phyloP scores from a whole-genome alignment of 75 land plant species.

The Pinus tabuliformis region DNA sequence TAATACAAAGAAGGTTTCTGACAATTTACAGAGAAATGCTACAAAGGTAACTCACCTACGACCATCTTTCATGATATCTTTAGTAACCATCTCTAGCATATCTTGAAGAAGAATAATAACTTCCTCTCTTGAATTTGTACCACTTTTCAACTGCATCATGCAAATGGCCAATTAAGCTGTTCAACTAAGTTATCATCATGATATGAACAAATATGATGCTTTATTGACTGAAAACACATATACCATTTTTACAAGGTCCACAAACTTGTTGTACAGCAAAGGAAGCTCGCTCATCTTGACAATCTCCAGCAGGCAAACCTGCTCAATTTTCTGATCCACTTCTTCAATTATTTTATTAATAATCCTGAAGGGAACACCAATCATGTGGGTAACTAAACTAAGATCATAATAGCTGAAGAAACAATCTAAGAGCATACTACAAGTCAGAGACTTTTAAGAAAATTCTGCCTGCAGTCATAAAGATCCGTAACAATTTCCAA shows the following conservation, averaged over 20 bases:
- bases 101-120: slow-evolving; percentile 79
- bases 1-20: not conserved
- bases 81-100: slow-evolving; percentile 74
- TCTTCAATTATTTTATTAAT: slow-evolving; percentile 37
- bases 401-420: too few species aligned
- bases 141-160: slow-evolving; percentile 4
- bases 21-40: not conserved
- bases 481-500: not conserved
- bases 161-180: not conserved
- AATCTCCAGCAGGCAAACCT: slow-evolving; percentile 13
- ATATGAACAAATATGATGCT: not conserved
- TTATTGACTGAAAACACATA: not conserved
- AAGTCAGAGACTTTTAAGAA: too few species aligned
- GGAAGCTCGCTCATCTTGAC: slow-evolving; percentile 68
- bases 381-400: not conserved
- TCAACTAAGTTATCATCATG: not conserved
- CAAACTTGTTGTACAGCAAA: slow-evolving; percentile 62
- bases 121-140: slow-evolving; percentile 26
- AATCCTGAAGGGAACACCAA: slow-evolving; percentile 14
- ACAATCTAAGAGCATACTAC: too few species aligned
- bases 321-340: slow-evolving; percentile 34
- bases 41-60: slow-evolving; percentile 29
- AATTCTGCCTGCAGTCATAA: too few species aligned
- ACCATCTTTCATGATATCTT: slow-evolving; percentile 65
- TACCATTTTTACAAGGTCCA: slow-evolving; percentile 47